Conservation (phyloP, 176 grass and related monocot species). For the Lolium rigidum region DNA sequence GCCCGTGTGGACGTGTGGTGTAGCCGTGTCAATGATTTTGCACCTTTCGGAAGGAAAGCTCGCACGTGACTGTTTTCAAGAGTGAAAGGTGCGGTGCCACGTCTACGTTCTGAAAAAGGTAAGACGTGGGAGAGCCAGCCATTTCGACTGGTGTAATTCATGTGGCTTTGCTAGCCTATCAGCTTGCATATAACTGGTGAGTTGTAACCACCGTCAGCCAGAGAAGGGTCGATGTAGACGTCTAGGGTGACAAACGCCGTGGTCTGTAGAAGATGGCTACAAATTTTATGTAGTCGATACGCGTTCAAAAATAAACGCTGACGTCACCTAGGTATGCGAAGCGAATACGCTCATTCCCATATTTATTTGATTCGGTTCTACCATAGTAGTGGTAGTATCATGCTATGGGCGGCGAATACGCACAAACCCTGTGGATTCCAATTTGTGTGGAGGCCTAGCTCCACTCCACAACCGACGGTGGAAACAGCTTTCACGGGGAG, state of each 20-base stretch:
- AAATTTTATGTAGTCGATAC: not conserved
- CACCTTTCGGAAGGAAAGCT: not conserved
- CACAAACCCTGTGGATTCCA: not conserved
- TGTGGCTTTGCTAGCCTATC: not conserved
- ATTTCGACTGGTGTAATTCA: not conserved
- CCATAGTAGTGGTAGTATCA: too few species aligned
- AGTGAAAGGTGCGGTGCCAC: not conserved
- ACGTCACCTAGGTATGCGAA: not conserved
- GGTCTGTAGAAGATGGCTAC: not conserved
- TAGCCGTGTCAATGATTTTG: not conserved
- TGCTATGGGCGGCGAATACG: not conserved
- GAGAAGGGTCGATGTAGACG: not conserved
- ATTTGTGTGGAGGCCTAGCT: slow-evolving; percentile 1
- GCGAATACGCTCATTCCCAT: not conserved
- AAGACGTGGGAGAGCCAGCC: not conserved
- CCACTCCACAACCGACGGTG: not conserved
- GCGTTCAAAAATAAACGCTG: too few species aligned
- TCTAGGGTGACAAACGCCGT: not conserved
- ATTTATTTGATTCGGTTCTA: not conserved
- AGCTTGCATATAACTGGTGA: not conserved
- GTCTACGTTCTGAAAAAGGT: not conserved
- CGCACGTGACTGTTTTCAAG: not conserved
- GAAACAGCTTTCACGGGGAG: not conserved
- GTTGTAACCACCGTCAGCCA: not conserved
- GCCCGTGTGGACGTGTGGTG: not conserved